These are phyloP conservation scores for Xylaria acuta DNA, from an alignment of 495 filamentous ascomycete species.

Conservation along the genomic window DNA sequence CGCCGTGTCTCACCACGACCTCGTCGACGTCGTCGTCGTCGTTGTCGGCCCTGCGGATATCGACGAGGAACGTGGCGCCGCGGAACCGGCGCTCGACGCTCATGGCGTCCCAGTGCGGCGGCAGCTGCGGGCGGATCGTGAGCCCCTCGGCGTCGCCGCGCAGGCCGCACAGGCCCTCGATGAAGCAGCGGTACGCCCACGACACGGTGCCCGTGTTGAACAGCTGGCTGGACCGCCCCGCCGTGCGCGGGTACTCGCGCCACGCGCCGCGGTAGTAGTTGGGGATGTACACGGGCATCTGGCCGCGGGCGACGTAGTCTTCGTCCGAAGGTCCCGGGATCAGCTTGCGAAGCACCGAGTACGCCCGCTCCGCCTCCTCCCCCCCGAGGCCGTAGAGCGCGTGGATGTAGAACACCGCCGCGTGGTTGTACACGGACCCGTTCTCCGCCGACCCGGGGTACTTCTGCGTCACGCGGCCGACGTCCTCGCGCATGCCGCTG, in stretches of 20 bases:
- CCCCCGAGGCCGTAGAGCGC: constrained; percentile 55
- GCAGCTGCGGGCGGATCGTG: constrained; percentile 55
- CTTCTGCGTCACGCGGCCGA: constrained; percentile 65
- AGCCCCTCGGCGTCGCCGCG: constrained; percentile 56
- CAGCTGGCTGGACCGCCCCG: constrained; percentile 59
- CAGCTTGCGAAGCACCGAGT: constrained; percentile 55
- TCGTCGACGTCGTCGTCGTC: constrained; percentile 53
- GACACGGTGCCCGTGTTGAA: constrained; percentile 65
- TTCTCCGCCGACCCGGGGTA: constrained; percentile 63
- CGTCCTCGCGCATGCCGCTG: constrained; percentile 62
- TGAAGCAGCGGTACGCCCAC: constrained; percentile 61
- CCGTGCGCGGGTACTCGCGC: constrained; percentile 56
- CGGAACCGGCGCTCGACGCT: constrained; percentile 57
- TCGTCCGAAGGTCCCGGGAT: constrained; percentile 57
- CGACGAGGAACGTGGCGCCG: constrained; percentile 56
- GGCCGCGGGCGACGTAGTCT: constrained; percentile 60
- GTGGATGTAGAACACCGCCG: constrained; percentile 59
- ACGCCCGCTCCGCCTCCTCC: constrained; percentile 59
- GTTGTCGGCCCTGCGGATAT: constrained; percentile 49
- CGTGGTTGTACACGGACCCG: constrained; percentile 64
- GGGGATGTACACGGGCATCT: constrained; percentile 62
- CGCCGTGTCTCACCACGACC: constrained; percentile 46
- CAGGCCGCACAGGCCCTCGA: constrained; percentile 61
- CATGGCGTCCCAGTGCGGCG: constrained; percentile 54
- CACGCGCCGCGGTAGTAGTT: constrained; percentile 64